Base-by-base conservation (phyloP, 805 yeast genomes). In the Hanseniaspora clermontiae region DNA sequence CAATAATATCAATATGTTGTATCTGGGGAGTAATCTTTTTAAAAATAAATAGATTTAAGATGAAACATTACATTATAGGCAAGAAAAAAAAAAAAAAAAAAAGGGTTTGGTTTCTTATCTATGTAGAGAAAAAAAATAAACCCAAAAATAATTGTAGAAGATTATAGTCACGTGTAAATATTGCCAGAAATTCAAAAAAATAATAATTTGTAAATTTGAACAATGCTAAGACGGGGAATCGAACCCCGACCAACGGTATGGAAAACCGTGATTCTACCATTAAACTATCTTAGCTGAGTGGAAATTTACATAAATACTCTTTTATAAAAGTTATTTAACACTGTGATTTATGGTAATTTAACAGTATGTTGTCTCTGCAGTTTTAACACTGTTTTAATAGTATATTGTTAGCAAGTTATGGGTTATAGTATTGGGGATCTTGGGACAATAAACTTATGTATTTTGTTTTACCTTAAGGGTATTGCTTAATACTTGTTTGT, bases 171-270 rank as follows among this genome's bases (percentile, higher is more conserved):
- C 43, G 43, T 39, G 43, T 7, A 32, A 11, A 32, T 2, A 17
- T 9, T 7, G 27, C 3, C 43, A 39, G 19, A 19, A 39, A 19
- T 9, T 39, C 1, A 36, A 48, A 37, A 48, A 48, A 48, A 48
- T 12, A 5, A 19, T 17, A n/a, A 34, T 1, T 32, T 31, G 27
- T 19, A 31, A 32, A 46, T 8, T 34, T 12, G 24, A 32, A 14
- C 14, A 32, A 36, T 51, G 55, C 55, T 51, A 51, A 38, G 55
- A 51, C 55, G 55, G 55, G 55, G 55, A 51, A 51, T 51, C 55
- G 55, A 51, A 51, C 55, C 55, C 55, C 55, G 55, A 20, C 49
- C 55, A 51, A 45, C 55, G 55, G 55, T 51, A 51, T 51, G 55
- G 55, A 51, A 51, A 51, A 51, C 55, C 55, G 55, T 45, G 55